phyloP scores from a whole-genome alignment of 331 rosid species.

The Erythrophleum ivorense region DNA sequence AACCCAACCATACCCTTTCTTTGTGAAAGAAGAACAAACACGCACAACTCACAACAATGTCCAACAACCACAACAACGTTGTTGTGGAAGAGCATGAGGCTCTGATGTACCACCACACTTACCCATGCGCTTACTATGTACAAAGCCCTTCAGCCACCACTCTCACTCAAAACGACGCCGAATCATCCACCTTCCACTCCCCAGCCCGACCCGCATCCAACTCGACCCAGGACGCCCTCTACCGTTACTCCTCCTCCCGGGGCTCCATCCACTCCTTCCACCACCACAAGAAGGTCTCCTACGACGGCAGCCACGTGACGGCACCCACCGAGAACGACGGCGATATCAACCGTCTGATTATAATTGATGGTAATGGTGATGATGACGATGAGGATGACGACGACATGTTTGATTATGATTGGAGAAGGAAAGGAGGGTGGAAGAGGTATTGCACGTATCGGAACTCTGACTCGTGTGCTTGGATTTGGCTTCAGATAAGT shows the following conservation, averaged over 20 bases:
- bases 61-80: slow-evolving; percentile 48
- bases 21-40: background rate
- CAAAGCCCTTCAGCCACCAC: slow-evolving; percentile 83
- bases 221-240: slow-evolving; percentile 51
- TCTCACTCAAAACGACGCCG: slow-evolving; percentile 52
- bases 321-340: slow-evolving; percentile 49
- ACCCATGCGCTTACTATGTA: slow-evolving; percentile 75
- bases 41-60: slow-evolving; percentile 32
- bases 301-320: slow-evolving; percentile 61
- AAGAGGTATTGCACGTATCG: slow-evolving; percentile 61
- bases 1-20: slow-evolving; percentile 20
- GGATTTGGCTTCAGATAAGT: slow-evolving; percentile 77
- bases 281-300: slow-evolving; percentile 65
- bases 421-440: slow-evolving; percentile 57
- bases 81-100: slow-evolving; percentile 66
- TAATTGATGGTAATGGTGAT: background rate
- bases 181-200: slow-evolving; percentile 56
- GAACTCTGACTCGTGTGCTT: slow-evolving; percentile 61
- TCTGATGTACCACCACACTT: slow-evolving; percentile 61
- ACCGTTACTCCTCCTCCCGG: slow-evolving; percentile 67
- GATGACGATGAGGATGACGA: background rate
- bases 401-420: slow-evolving; percentile 43
- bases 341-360: slow-evolving; percentile 42
- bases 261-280: slow-evolving; percentile 71
- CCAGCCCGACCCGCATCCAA: slow-evolving; percentile 43